These are phyloP conservation scores for Kwoniella sp. DNA, from an alignment of 768 basidiomycete genomes.

Conservation along the genomic window DNA sequence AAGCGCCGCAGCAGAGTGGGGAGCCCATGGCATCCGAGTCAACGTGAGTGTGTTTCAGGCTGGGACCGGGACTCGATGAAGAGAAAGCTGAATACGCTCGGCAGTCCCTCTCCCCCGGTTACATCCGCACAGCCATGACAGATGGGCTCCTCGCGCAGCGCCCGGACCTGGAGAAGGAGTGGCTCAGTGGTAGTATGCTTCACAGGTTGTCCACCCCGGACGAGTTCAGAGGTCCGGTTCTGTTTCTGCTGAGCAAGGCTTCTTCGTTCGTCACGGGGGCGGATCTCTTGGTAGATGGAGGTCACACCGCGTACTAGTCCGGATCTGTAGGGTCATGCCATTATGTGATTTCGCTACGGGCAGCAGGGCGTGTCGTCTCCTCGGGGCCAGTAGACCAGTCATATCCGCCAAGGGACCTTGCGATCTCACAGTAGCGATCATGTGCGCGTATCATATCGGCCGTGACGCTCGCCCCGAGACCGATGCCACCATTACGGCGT, in stretches of 20 bases:
- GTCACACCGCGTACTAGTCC: conserved; percentile 36
- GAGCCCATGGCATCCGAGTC: conserved; percentile 42
- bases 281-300: conserved; percentile 44
- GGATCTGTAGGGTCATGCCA: too few relatives aligned
- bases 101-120: conserved; percentile 14
- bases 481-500: too few relatives aligned
- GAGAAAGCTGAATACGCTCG: background rate
- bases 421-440: too few relatives aligned
- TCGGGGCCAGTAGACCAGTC: too few relatives aligned
- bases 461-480: too few relatives aligned
- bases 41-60: conserved; percentile 37
- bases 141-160: conserved; percentile 30
- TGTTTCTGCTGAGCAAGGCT: conserved; percentile 47
- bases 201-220: conserved; percentile 39
- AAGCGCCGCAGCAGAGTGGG: conserved; percentile 50
- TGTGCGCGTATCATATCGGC: too few relatives aligned
- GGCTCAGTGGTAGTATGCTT: conserved; percentile 32
- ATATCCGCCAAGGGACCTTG: too few relatives aligned
- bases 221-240: conserved; percentile 42
- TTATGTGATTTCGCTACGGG: too few relatives aligned
- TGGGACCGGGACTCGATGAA: conserved; percentile 8
- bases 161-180: conserved; percentile 33
- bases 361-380: too few relatives aligned
- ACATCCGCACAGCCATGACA: conserved; percentile 39
- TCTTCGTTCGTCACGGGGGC: conserved; percentile 48